Evolutionary conservation across 306 rosid species (phyloP).

Genomic region (Prunus mira): DNA sequence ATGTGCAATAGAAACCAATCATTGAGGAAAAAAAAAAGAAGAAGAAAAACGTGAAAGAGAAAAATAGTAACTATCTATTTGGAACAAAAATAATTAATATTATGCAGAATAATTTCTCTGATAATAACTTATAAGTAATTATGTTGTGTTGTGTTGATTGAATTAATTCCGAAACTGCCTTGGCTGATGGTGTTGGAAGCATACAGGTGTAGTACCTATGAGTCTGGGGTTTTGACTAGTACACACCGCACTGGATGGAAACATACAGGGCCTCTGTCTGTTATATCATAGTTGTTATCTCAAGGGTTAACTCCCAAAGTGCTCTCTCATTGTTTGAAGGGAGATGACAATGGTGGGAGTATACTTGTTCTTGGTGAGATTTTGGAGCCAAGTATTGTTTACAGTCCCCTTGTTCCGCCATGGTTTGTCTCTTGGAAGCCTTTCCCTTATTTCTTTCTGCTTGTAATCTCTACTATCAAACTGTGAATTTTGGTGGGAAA

Average conservation of each 20-base stretch:
- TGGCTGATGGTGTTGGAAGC: conserved; percentile 35
- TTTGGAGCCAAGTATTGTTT: conserved; percentile 85
- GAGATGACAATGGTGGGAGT: conserved; percentile 88
- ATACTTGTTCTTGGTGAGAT: conserved; percentile 96
- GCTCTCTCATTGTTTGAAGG: conserved; percentile 91
- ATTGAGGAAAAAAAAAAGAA: too few relatives aligned
- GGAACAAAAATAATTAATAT: too few relatives aligned
- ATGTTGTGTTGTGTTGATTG: too few relatives aligned
- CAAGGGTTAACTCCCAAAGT: conserved; percentile 78
- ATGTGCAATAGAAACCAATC: too few relatives aligned
- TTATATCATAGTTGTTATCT: conserved; percentile 76
- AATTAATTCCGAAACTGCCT: neutral
- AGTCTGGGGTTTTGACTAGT: conserved; percentile 76
- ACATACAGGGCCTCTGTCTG: conserved; percentile 56
- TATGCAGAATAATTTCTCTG: neutral
- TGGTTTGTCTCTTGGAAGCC: conserved; percentile 61
- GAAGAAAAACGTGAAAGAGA: too few relatives aligned
- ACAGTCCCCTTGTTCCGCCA: conserved; percentile 90
- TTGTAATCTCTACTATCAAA: neutral
- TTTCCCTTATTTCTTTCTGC: neutral
- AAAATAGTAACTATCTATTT: too few relatives aligned
- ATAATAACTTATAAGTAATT: too few relatives aligned
- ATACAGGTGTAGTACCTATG: conserved; percentile 76
- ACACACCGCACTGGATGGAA: conserved; percentile 82
- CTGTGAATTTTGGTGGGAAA: neutral